Percentiles rank a stretch among this genome's conserved stretches.
Evolutionary conservation across 805 yeast species (phyloP).

Genomic region (Groenewaldozyma salmanticensis): DNA sequence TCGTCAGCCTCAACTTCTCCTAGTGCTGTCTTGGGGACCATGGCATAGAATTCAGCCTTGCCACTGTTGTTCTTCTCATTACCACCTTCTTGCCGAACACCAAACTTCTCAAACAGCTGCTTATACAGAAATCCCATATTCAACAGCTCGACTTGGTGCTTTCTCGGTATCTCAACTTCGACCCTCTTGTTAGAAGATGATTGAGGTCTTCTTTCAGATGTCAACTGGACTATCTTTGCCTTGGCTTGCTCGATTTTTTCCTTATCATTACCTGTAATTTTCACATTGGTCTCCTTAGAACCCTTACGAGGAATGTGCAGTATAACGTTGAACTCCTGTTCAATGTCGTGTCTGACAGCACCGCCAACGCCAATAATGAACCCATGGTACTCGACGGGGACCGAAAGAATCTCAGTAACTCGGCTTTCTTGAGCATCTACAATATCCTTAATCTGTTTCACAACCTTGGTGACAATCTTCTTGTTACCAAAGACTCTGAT

Average conservation of each 20-base stretch:
- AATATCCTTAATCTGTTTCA: conserved; percentile 50
- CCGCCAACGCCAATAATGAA: conserved; percentile 79
- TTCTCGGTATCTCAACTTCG: conserved; percentile 47
- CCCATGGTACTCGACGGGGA: conserved; percentile 68
- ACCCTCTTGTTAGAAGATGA: conserved; percentile 35
- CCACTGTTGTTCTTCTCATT: background rate
- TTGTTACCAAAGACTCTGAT: conserved; percentile 70
- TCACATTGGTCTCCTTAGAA: conserved; percentile 28
- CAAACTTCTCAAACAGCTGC: conserved; percentile 41
- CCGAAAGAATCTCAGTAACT: conserved; percentile 19
- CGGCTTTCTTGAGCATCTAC: conserved; percentile 49
- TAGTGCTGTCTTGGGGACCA: conserved; percentile 31
- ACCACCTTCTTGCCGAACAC: conserved; percentile 39
- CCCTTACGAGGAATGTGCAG: conserved; percentile 56
- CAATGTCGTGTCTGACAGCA: conserved; percentile 56
- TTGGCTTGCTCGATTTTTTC: conserved; percentile 56
- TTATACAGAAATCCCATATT: conserved; percentile 59
- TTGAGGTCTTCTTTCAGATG: conserved; percentile 36
- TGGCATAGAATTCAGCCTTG: conserved; percentile 17
- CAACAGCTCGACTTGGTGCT: conserved; percentile 48
- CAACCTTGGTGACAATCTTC: conserved; percentile 57
- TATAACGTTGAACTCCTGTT: conserved; percentile 54
- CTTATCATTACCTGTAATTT: conserved; percentile 50
- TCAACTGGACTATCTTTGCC: conserved; percentile 48
- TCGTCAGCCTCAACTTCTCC: conserved; percentile 16